Conservation (phyloP, 805 yeast species). For the Sugiyamaella floridensis region DNA sequence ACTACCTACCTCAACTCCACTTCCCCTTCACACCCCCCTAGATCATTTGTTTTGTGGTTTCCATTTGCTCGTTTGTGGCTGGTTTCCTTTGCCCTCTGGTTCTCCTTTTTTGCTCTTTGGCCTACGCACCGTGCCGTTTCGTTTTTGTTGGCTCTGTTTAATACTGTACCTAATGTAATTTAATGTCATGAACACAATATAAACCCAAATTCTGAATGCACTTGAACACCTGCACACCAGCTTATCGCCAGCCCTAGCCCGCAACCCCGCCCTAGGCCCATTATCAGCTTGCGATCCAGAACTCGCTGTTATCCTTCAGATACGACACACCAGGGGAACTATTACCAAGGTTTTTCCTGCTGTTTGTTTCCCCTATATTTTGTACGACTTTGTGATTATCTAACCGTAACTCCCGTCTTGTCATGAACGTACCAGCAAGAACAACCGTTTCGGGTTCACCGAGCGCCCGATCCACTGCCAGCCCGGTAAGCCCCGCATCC, state of each 20-base stretch:
- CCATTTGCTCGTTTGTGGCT: too few relatives aligned
- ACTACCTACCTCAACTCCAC: too few relatives aligned
- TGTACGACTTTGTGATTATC: not conserved
- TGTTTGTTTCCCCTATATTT: too few relatives aligned
- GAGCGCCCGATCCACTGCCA: not conserved
- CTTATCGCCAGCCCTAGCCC: not conserved
- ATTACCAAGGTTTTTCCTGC: too few relatives aligned
- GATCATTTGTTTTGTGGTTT: not conserved
- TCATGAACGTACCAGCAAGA: not conserved
- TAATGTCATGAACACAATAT: not conserved
- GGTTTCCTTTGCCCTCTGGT: too few relatives aligned
- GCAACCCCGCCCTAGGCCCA: not conserved
- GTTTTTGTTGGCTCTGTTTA: not conserved
- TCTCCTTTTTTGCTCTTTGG: not conserved
- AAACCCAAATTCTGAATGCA: too few relatives aligned
- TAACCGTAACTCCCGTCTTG: not conserved
- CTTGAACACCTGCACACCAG: too few relatives aligned
- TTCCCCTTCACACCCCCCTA: too few relatives aligned
- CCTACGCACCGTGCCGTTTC: not conserved
- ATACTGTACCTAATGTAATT: not conserved
- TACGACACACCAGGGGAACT: too few relatives aligned
- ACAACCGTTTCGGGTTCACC: slow-evolving; percentile 1
- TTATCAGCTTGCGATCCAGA: not conserved
- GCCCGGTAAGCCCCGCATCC: not conserved
- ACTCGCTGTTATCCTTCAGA: not conserved